A percentile compares a stretch with the other conserved stretches of the same genome.
phyloP scores from a whole-genome alignment of 768 basidiomycete genomes.

The Antrodiella citrinella region DNA sequence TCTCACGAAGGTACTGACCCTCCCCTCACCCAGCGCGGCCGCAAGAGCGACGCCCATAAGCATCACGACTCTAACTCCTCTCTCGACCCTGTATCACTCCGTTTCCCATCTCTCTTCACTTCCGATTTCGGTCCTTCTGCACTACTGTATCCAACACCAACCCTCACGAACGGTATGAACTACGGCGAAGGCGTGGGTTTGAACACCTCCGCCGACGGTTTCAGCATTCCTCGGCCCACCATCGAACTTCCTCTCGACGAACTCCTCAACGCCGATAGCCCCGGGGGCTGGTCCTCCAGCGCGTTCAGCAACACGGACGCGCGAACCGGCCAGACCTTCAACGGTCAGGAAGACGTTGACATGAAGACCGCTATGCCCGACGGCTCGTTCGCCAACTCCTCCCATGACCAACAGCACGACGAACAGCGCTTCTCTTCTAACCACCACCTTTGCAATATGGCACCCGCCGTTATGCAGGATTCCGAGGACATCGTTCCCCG shows the following conservation, averaged over 20 bases:
- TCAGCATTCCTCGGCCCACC: slow-evolving; percentile 67
- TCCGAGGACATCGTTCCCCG: slow-evolving; percentile 38
- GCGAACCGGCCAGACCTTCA: slow-evolving; percentile 14
- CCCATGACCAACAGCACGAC: slow-evolving; percentile 20
- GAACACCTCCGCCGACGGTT: slow-evolving; percentile 37
- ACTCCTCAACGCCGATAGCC: slow-evolving; percentile 45
- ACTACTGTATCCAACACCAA: slow-evolving; percentile 58
- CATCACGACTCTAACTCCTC: slow-evolving; percentile 7
- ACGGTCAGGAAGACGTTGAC: slow-evolving; percentile 22
- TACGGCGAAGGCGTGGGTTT: slow-evolving; percentile 66
- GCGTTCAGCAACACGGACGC: slow-evolving; percentile 11
- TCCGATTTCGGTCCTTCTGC: slow-evolving; percentile 74
- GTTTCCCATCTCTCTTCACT: slow-evolving; percentile 68
- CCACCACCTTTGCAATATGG: slow-evolving; percentile 17
- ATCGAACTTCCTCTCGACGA: slow-evolving; percentile 86
- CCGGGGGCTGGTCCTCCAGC: slow-evolving; percentile 22
- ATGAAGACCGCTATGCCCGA: slow-evolving; percentile 22
- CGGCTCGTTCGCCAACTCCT: slow-evolving; percentile 10
- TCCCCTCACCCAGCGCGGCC: slow-evolving; percentile 24
- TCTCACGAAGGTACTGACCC: slow-evolving; percentile 16
- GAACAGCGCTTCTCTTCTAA: slow-evolving; percentile 23
- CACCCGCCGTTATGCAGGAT: slow-evolving; percentile 19
- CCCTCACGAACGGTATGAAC: slow-evolving; percentile 59
- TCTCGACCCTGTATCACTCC: slow-evolving; percentile 34
- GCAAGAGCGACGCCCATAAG: slow-evolving; percentile 15